Evolutionary conservation across 2,329 filamentous ascomycete species (phyloP).

Genomic region (Pseudogymnoascus sp.): DNA sequence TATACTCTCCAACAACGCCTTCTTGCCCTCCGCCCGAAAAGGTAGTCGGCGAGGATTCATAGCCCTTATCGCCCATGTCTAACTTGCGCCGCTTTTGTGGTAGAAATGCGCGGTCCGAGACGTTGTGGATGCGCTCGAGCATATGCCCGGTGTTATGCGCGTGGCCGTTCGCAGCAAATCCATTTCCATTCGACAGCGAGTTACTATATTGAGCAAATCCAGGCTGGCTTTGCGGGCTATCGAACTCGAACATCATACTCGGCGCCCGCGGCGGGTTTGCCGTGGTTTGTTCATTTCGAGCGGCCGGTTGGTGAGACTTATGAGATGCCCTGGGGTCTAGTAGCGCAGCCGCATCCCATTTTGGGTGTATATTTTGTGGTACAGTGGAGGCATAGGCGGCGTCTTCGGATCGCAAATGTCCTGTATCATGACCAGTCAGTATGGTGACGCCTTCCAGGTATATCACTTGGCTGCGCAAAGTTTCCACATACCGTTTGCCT

Average conservation of each 20-base stretch:
- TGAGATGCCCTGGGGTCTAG: slow-evolving; percentile 38
- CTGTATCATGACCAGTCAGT: not conserved
- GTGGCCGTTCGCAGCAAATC: slow-evolving; percentile 23
- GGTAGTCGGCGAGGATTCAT: slow-evolving; percentile 17
- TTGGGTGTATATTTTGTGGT: slow-evolving; percentile 9
- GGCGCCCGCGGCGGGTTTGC: slow-evolving; percentile 27
- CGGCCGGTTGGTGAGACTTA: slow-evolving; percentile 17
- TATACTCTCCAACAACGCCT: slow-evolving; percentile 58
- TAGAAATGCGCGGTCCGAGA: slow-evolving; percentile 58
- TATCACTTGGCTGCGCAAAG: not conserved
- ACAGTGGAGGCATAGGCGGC: slow-evolving; percentile 9
- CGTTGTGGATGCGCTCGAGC: slow-evolving; percentile 70
- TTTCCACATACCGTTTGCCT: slow-evolving; percentile 30
- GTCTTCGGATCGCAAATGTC: slow-evolving; percentile 12
- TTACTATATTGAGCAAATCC: slow-evolving; percentile 6
- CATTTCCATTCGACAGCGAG: slow-evolving; percentile 16
- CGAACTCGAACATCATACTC: slow-evolving; percentile 37
- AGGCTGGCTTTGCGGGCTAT: slow-evolving; percentile 27
- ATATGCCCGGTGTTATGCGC: slow-evolving; percentile 34
- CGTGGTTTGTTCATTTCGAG: not conserved
- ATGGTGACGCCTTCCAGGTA: not conserved
- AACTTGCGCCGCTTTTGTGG: slow-evolving; percentile 63
- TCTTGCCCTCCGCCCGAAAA: slow-evolving; percentile 47
- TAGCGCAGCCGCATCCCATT: slow-evolving; percentile 38
- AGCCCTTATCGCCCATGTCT: slow-evolving; percentile 24